Evolutionary conservation across 495 filamentous ascomycete species (phyloP), one percentile per base, ranked within the genome.

Genomic region (Mytilinidion resinicola): DNA sequence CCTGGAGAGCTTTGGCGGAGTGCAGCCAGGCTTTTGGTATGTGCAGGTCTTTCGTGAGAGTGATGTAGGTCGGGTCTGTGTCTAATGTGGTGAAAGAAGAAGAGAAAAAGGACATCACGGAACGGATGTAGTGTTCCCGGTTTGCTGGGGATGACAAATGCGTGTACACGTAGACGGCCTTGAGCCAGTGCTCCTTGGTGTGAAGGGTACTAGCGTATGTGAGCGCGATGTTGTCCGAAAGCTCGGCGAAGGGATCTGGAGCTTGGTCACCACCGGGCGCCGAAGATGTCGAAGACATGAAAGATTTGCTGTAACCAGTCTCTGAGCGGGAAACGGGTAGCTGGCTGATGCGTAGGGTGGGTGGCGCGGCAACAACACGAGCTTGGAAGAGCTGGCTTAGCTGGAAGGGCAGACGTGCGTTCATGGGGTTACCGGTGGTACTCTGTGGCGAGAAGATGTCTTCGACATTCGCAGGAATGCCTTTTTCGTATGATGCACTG

Each of bases 1-100:
- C 89, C 65, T 88, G 80, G 8, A 95, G 76, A 4, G 91, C 93
- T 74, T 90, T 90, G 30, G 92, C 89, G 53, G 89, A 82, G 82
- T 85, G 91, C 60, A 97, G 79, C 90, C 90, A 95, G 21, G 75
- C 64, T 37, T 77, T 77, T 4, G 90, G 88, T 51, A 97, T 77
- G 53, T 84, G 77, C 47, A 87, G 80, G 4, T 80, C 78, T 34
- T 76, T 64, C 4, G 78, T 75, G 0, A 95, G 77, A 20, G 78
- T 79, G 14, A 70, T 72, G 74, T 85, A 90, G 9, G 53, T 66
- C 8, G 74, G 62, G 39, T 58, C 48, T 9, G 76, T 77, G 36
- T 83, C 80, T 2, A 74, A 75, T 20, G 85, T 75, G 4, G 73
- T 69, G 37, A 80, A 78, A 25, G 61, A 54, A 38, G 59, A 14